Conservation (phyloP, 768 basidiomycete genomes). For the Ephemerocybe angulata region DNA sequence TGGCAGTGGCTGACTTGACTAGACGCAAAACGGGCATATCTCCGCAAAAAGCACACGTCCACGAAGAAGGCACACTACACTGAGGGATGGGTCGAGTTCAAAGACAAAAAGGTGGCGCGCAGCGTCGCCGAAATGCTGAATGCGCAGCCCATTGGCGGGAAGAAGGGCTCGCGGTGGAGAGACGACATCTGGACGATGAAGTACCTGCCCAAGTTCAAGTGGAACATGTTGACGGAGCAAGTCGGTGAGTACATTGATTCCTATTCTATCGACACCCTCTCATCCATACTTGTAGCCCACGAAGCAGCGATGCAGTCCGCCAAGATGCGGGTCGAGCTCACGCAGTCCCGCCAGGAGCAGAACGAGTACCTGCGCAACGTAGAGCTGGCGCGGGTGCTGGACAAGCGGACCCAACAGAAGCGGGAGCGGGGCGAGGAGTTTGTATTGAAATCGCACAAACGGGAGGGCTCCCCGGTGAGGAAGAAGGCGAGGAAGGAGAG, state of each 20-base stretch:
- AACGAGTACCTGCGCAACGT: slow-evolving; percentile 92
- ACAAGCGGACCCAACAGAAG: slow-evolving; percentile 73
- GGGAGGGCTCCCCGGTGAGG: slow-evolving; percentile 10
- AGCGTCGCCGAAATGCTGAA: slow-evolving; percentile 94
- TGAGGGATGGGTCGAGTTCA: slow-evolving; percentile 99
- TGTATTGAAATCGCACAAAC: slow-evolving; percentile 34
- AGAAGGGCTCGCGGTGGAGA: slow-evolving; percentile 85
- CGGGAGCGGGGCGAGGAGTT: slow-evolving; percentile 55
- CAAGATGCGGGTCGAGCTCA: slow-evolving; percentile 86
- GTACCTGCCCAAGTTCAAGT: slow-evolving; percentile 95
- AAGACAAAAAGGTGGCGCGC: slow-evolving; percentile 87
- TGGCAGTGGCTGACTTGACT: background rate
- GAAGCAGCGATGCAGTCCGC: slow-evolving; percentile 87
- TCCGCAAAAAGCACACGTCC: slow-evolving; percentile 73
- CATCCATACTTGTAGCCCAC: slow-evolving; percentile 57
- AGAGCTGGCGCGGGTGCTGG: slow-evolving; percentile 82
- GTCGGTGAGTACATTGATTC: slow-evolving; percentile 63
- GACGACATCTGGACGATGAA: slow-evolving; percentile 99
- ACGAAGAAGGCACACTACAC: slow-evolving; percentile 86
- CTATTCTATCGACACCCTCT: background rate
- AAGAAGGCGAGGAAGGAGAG: background rate
- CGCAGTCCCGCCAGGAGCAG: slow-evolving; percentile 85
- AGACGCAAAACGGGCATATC: slow-evolving; percentile 88
- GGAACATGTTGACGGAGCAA: slow-evolving; percentile 98
- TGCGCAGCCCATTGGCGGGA: slow-evolving; percentile 91